Percentiles rank a stretch among this genome's conserved stretches.
Evolutionary conservation across 1,284 basidiomycete species (phyloP).

Genomic region (Heterobasidion parviporum): DNA sequence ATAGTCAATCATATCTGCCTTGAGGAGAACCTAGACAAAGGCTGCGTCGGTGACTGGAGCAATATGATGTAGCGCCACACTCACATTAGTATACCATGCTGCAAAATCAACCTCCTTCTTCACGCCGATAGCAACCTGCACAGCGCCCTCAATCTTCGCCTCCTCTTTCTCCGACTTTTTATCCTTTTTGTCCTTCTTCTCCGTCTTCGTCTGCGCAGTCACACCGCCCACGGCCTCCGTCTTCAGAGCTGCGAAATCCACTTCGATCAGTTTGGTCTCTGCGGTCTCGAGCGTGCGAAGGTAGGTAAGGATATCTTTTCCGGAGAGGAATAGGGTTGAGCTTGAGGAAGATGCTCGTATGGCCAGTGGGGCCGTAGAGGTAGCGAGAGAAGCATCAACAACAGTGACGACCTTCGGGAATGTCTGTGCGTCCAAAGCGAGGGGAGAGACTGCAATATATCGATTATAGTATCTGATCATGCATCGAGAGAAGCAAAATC

Average conservation of each 20-base stretch:
- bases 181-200: slow-evolving; percentile 30
- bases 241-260: slow-evolving; percentile 69
- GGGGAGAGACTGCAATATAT: slow-evolving; percentile 61
- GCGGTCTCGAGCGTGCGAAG: slow-evolving; percentile 63
- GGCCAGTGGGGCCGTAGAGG: slow-evolving; percentile 58
- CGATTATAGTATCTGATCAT: slow-evolving; percentile 3
- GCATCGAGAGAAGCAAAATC: slow-evolving; percentile 17
- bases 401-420: slow-evolving; percentile 76
- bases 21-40: slow-evolving; percentile 75
- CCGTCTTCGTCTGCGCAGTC: slow-evolving; percentile 27
- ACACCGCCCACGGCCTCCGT: slow-evolving; percentile 27
- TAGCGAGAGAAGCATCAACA: slow-evolving; percentile 70
- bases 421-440: slow-evolving; percentile 61
- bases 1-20: slow-evolving; percentile 99
- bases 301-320: slow-evolving; percentile 67
- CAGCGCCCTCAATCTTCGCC: slow-evolving; percentile 78
- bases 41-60: slow-evolving; percentile 3
- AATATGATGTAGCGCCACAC: neutral
- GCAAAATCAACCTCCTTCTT: slow-evolving; percentile 95
- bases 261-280: slow-evolving; percentile 53
- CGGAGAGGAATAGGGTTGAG: slow-evolving; percentile 69
- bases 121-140: slow-evolving; percentile 88
- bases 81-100: slow-evolving; percentile 88
- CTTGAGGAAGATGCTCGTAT: slow-evolving; percentile 69
- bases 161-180: slow-evolving; percentile 44